Base-by-base conservation (phyloP, 2,329 filamentous ascomycete genomes). In the Lasiodiplodia sp. region DNA sequence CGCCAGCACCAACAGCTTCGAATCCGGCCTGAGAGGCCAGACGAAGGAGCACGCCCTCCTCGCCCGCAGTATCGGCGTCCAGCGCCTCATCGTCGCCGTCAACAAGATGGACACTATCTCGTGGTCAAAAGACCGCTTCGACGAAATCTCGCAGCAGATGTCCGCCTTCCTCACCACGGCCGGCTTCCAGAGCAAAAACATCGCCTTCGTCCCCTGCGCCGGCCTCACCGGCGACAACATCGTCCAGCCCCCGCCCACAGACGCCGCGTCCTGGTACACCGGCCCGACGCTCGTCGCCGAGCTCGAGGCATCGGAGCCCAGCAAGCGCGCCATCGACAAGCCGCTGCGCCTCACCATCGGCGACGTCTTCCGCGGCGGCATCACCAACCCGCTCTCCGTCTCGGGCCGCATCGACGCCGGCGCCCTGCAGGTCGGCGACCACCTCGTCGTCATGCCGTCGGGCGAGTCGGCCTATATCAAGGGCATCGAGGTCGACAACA, bases 41-140 rank as follows among this genome's bases (percentile, higher is more conserved):
- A 99, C 96, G 0, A 91, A 92, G 77, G 96, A 99, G 76, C 96
- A 99, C 77, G 93, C 96, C 6, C 82, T 98, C 18, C 86, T 99
- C 0, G 88, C 97, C 5, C 88, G 95, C 70, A 97, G 94, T 73
- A 92, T 98, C 83, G 96, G 96, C 0, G 91, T 99, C 2, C 91
- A 95, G 70, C 88, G 91, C 31, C 86, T 99, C 18, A 90, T 99
- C 52, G 91, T 99, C 34, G 94, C 93, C 1, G 89, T 99, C 70
- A 99, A 99, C 82, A 99, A 99, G 79, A 90, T 99, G 74, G 96
- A 99, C 78, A 91, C 90, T 18, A 89, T 95, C 7, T 83, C 85
- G 6, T 99, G 96, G 96, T 92, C 90, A 2, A 84, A 92, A 78
- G 89, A 89, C 4, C 88, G 93, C 2, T 99, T 96, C 73, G 87